These are phyloP conservation scores for Luzula sylvatica DNA, from an alignment of 176 grass and related monocot species.

Conservation along the genomic window DNA sequence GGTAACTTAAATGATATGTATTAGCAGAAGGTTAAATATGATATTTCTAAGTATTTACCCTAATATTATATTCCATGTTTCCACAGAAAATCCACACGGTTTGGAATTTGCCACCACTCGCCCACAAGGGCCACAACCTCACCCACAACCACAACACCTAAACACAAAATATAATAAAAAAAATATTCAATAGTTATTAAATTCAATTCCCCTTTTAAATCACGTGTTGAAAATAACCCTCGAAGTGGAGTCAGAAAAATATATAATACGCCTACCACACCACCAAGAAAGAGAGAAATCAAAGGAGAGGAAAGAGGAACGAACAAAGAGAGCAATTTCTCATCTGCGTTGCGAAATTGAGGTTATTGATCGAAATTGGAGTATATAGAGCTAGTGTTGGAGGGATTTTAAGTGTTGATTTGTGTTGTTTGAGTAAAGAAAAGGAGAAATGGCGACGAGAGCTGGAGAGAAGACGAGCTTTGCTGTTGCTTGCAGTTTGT, in stretches of 20 bases:
- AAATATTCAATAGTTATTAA: background rate
- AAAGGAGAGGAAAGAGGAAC: background rate
- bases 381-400: no score
- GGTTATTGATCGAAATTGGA: background rate
- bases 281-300: background rate
- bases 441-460: slow-evolving; percentile 37
- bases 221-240: slow-evolving; percentile 13
- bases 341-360: background rate
- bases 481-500: slow-evolving; percentile 67
- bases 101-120: background rate
- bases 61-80: no score
- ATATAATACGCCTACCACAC: slow-evolving; percentile 6
- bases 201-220: slow-evolving; percentile 14
- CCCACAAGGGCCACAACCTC: no score
- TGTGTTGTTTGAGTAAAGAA: background rate
- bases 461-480: slow-evolving; percentile 71
- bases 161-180: background rate
- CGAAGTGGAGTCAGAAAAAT: background rate
- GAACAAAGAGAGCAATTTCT: background rate
- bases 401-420: slow-evolving; percentile 13
- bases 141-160: slow-evolving; percentile 14
- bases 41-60: no score
- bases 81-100: background rate
- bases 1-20: no score
- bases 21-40: no score